phyloP scores from a whole-genome alignment of 2,329 filamentous ascomycete species.

The Rhynchosporium graminicola region DNA sequence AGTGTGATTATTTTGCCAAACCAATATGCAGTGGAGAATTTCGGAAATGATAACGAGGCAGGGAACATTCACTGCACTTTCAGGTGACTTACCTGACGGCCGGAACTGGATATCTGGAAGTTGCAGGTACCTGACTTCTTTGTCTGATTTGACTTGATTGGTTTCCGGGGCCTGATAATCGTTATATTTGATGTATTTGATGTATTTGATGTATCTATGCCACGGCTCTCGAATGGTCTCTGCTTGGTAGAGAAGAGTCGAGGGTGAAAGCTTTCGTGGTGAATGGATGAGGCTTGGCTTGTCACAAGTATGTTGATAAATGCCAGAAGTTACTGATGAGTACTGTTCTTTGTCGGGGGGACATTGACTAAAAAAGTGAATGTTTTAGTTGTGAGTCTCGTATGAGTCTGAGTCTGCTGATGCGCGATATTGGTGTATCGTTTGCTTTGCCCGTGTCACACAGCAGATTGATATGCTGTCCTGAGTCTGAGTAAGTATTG shows the following conservation, averaged over 20 bases:
- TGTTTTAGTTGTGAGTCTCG: no score
- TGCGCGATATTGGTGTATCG: background rate
- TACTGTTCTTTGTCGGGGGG: background rate
- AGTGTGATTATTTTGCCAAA: background rate
- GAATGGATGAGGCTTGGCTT: background rate
- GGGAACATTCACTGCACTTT: background rate
- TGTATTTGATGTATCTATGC: no score
- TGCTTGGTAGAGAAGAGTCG: background rate
- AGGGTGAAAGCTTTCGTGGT: background rate
- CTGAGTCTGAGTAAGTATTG: conserved; percentile 12
- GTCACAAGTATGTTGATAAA: background rate
- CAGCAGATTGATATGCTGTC: conserved; percentile 6
- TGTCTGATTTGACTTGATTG: background rate
- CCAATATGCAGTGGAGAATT: background rate
- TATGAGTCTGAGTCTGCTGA: background rate
- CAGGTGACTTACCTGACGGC: background rate
- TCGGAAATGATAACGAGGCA: background rate
- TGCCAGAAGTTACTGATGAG: no score
- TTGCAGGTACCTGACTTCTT: background rate
- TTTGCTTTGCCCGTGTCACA: conserved; percentile 16
- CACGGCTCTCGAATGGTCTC: background rate
- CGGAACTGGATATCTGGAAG: background rate
- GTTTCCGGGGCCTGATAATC: background rate
- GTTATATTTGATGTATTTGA: no score
- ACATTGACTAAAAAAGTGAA: conserved; percentile 1